Percentiles rank a stretch among this genome's conserved stretches.
Evolutionary conservation across 2,329 filamentous ascomycete genomes (phyloP).

Genomic region (Colletotrichum tabaci): DNA sequence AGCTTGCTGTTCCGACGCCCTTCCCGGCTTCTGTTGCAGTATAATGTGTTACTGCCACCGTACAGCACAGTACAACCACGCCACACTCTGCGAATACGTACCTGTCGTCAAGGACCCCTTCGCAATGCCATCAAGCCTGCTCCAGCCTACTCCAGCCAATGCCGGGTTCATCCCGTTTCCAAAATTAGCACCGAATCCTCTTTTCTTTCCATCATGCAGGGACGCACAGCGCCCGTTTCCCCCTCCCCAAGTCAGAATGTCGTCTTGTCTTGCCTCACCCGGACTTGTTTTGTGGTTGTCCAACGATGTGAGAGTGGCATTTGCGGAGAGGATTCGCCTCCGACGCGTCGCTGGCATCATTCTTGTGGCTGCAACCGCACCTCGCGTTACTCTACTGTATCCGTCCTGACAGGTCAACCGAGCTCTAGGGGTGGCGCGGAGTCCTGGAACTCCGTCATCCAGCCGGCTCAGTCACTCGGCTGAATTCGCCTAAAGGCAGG

Average conservation of each 20-base stretch:
- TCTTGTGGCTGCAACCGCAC: conserved; percentile 13
- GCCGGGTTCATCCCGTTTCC: conserved; percentile 40
- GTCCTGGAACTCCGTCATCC: conserved; percentile 25
- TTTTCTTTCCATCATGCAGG: conserved; percentile 30
- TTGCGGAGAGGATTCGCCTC: conserved; percentile 19
- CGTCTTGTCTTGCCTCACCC: conserved; percentile 21
- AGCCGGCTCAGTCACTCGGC: conserved; percentile 5
- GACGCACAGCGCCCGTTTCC: conserved; percentile 23
- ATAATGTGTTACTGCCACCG: too few relatives aligned
- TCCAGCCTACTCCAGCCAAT: conserved; percentile 27
- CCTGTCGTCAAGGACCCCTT: conserved; percentile 28
- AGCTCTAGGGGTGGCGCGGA: conserved; percentile 18
- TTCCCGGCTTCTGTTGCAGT: conserved; percentile 28
- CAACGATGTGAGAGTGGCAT: conserved; percentile 12
- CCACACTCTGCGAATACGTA: conserved; percentile 23
- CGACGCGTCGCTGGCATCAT: conserved; percentile 4
- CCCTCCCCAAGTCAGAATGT: conserved; percentile 23
- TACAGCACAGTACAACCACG: conserved; percentile 8
- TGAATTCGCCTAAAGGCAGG: conserved; percentile 9
- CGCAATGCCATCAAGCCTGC: conserved; percentile 24
- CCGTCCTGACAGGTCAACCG: background rate
- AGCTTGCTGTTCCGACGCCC: conserved; percentile 32
- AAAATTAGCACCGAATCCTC: conserved; percentile 39
- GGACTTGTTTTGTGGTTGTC: conserved; percentile 10
- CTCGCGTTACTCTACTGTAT: background rate